Conservation (phyloP, 2,329 filamentous ascomycete genomes). For the Pyricularia sp. region DNA sequence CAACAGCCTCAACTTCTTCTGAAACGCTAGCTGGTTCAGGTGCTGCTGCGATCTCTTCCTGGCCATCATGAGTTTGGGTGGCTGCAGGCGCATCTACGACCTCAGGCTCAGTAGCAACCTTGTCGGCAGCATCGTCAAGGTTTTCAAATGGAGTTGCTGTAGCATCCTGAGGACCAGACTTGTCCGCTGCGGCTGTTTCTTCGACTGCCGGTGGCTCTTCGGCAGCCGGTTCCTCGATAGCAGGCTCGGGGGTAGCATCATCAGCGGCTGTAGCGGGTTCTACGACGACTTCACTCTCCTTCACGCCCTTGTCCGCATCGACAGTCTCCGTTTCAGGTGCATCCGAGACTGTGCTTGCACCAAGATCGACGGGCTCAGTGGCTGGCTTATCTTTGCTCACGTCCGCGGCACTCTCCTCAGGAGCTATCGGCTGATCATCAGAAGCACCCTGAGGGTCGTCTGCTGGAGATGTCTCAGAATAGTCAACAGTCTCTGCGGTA, state of each 20-base stretch:
- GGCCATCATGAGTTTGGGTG: background rate
- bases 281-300: background rate
- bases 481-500: background rate
- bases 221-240: background rate
- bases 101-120: background rate
- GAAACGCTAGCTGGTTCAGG: background rate
- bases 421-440: background rate
- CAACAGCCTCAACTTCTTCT: background rate
- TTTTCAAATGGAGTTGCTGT: slow-evolving; percentile 1
- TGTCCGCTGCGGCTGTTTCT: slow-evolving; percentile 6
- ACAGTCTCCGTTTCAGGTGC: background rate
- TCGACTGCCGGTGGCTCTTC: background rate
- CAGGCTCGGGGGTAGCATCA: background rate
- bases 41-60: background rate
- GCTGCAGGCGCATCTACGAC: background rate
- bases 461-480: background rate
- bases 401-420: background rate
- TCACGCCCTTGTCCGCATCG: background rate
- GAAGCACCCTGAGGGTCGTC: background rate
- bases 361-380: background rate
- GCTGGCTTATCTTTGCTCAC: background rate
- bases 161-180: slow-evolving; percentile 1
- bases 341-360: background rate
- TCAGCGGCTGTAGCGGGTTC: background rate
- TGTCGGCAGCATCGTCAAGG: background rate